Evolutionary conservation across 2,329 filamentous ascomycete species (phyloP), one percentile per base, ranked within the genome.

Genomic region (Fusarium sp.): DNA sequence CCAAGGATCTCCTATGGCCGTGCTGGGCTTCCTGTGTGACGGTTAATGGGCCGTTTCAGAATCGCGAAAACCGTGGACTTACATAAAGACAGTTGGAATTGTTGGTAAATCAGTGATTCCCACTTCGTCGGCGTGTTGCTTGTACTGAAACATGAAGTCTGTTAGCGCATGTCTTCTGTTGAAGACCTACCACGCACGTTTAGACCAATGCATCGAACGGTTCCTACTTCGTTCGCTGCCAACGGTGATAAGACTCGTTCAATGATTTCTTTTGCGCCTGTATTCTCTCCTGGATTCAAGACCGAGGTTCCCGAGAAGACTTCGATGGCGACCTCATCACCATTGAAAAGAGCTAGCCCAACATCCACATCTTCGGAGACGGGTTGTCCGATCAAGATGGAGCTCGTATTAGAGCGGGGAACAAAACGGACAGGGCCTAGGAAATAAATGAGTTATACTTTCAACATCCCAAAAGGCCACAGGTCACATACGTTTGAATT

Each of bases 301-400:
- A 88, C 85, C 3, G 89, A 90, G 1, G 78, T 79, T 20, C 89
- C 88, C 27, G 84, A 87, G 78, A 87, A 90, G 8, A 88, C 81
- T 27, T 82, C 81, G 44, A 88, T 86, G 22, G 81, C 72, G 40
- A 90, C 87, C 30, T 89, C 84, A 61, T 86, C 79, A 38, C 86
- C 86, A 40, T 86, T 82, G 64, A 83, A 83, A 29, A 89, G 77
- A n/a, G 88, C 88, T 18, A 83, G 74, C 44, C 88, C 88, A 38
- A 91, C 85, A 72, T 90, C 88, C 29, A 88, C 64, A 20, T 82
- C 76, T 15, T 81, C 76, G 59, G 87, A 83, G 20, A 83, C 78
- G 1, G 88, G 88, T 73, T 90, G 83, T 40, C 87, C 88, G 68
- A 89, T 85, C 56, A 88, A 78, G 58, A 87, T 75, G 59, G 82